A percentile compares a stretch with the other conserved stretches of the same genome.
Conservation (phyloP, 2,329 filamentous ascomycete species). For the Aspergillus sp. region DNA sequence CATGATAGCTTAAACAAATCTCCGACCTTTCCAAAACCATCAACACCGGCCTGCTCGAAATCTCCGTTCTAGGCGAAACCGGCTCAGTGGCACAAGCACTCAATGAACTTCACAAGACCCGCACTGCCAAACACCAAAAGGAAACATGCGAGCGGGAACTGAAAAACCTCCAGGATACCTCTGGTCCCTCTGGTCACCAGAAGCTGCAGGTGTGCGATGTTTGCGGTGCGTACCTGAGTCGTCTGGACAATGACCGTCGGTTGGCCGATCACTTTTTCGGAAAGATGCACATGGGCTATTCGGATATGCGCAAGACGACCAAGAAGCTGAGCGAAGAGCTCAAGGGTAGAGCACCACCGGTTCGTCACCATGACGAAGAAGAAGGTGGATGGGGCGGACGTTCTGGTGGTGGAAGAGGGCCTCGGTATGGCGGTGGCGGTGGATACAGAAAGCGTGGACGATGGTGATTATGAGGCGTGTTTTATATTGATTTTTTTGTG, state of each 20-base stretch:
- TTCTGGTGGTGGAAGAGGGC: slow-evolving; percentile 41
- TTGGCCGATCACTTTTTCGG: slow-evolving; percentile 97
- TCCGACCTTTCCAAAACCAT: slow-evolving; percentile 74
- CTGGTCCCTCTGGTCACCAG: slow-evolving; percentile 89
- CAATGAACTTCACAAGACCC: slow-evolving; percentile 82
- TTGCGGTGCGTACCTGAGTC: slow-evolving; percentile 87
- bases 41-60: slow-evolving; percentile 76
- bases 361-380: slow-evolving; percentile 53
- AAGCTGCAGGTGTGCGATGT: slow-evolving; percentile 98
- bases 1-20: slow-evolving; percentile 67
- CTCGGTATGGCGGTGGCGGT: slow-evolving; percentile 39
- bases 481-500: slow-evolving; percentile 8
- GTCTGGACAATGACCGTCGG: slow-evolving; percentile 89
- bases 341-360: slow-evolving; percentile 63
- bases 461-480: slow-evolving; percentile 30
- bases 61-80: slow-evolving; percentile 77
- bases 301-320: slow-evolving; percentile 93
- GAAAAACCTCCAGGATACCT: slow-evolving; percentile 85
- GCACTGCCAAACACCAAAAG: slow-evolving; percentile 74
- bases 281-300: slow-evolving; percentile 98
- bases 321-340: slow-evolving; percentile 84
- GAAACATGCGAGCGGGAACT: slow-evolving; percentile 81
- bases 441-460: slow-evolving; percentile 40
- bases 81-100: slow-evolving; percentile 76
- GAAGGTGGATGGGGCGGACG: slow-evolving; percentile 46